Base-by-base conservation (phyloP, 148 eudicot species). In the Nepenthes gracilis region DNA sequence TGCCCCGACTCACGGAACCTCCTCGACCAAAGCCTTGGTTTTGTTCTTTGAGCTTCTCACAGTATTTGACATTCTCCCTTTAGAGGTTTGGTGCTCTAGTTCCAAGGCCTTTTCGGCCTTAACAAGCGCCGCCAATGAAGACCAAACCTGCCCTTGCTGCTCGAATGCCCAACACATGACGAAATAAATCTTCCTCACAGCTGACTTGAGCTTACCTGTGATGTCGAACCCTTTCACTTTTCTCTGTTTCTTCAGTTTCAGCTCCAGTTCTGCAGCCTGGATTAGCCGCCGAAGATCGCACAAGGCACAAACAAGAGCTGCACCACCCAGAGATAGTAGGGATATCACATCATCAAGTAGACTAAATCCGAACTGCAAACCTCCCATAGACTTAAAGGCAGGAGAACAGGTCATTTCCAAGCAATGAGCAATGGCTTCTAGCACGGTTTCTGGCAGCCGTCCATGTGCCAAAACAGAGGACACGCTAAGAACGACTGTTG, bases 81-180 rank as follows among this genome's bases (percentile, higher is more conserved):
- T 62, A 37, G 52, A 70, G 69, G 77, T 72, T 14, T 55, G 72
- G 61, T 72, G 75, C 55, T 85, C 88, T 66, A 80, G 54, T 9
- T 76, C 78, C 12, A 74, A 79, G 40, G 64, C 69, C 75, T 83
- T 85, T 75, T 88, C 97, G 0, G 77, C 82, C 58, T 65, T 65
- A 48, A 91, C 83, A 35, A 78, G 50, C n/a, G 64, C 72, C 35
- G 86, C 77, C 61, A 88, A 58, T 0, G 90, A 73, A 71, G 77
- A 72, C 93, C 96, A 91, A 7, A 75, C 81, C 56, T 88, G 85
- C 35, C 33, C 70, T 45, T 73, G 75, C 78, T 93, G 98, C 77
- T 86, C 96, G 51, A 82, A 77, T 37, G 72, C 95, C 98, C 98
- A 93, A 65, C 91, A 93, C 88, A 78, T 81, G 0, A 93, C 71